These are phyloP conservation scores for Ascochyta clinopodiicola DNA, from an alignment of 2,329 filamentous ascomycete species.

Conservation along the genomic window DNA sequence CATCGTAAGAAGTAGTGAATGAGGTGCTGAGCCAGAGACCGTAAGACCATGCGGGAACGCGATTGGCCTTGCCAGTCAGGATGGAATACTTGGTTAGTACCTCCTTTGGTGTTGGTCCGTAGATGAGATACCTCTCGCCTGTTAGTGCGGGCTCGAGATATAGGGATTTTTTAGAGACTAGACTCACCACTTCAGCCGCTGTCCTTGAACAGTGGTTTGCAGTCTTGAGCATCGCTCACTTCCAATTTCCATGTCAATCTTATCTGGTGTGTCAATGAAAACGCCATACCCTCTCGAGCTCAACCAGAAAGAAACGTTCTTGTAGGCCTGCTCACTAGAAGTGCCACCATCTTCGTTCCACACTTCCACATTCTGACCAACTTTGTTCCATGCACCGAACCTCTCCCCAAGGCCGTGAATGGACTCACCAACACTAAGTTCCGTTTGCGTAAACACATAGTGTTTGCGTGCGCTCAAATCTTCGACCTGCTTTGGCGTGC, in stretches of 20 bases:
- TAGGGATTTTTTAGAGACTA: not conserved
- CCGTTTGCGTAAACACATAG: slow-evolving; percentile 55
- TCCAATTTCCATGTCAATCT: slow-evolving; percentile 74
- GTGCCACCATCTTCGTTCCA: slow-evolving; percentile 69
- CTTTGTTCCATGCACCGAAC: slow-evolving; percentile 78
- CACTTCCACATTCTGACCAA: slow-evolving; percentile 73
- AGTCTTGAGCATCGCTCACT: slow-evolving; percentile 75
- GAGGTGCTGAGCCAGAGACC: slow-evolving; percentile 79
- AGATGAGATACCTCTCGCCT: slow-evolving; percentile 65
- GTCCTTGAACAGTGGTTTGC: slow-evolving; percentile 72
- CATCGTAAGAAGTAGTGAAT: slow-evolving; percentile 76
- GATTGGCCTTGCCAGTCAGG: slow-evolving; percentile 69
- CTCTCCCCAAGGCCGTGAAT: slow-evolving; percentile 78
- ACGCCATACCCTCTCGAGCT: slow-evolving; percentile 77
- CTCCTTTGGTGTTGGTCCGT: slow-evolving; percentile 74
- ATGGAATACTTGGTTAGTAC: slow-evolving; percentile 71
- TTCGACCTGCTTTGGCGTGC: slow-evolving; percentile 60
- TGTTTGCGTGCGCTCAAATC: slow-evolving; percentile 57
- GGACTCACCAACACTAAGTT: slow-evolving; percentile 63
- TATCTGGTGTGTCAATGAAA: slow-evolving; percentile 74
- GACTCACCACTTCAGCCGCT: slow-evolving; percentile 68
- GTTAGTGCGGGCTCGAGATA: not conserved
- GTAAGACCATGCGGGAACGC: slow-evolving; percentile 75
- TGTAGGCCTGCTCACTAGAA: slow-evolving; percentile 73
- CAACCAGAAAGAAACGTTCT: slow-evolving; percentile 74